Evolutionary conservation across 2,329 filamentous ascomycete genomes (phyloP).

Genomic region (Colletotrichum musicola): DNA sequence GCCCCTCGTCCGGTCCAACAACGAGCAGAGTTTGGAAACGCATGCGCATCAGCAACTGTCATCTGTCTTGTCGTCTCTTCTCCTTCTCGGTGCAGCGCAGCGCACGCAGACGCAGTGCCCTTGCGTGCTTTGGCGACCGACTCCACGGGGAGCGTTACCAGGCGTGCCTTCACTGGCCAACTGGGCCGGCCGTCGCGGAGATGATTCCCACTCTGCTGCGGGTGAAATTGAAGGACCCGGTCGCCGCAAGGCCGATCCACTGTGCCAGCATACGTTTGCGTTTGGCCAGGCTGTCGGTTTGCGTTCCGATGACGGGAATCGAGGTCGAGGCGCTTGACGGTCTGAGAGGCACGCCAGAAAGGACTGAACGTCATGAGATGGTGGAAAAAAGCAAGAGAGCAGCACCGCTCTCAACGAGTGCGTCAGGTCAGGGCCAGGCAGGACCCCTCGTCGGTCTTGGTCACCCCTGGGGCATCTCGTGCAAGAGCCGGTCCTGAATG

Average conservation of each 20-base stretch:
- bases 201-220: slow-evolving; percentile 29
- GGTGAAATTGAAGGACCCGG: slow-evolving; percentile 35
- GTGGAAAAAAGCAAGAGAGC: slow-evolving; percentile 17
- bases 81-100: background rate
- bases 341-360: background rate
- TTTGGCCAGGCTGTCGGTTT: slow-evolving; percentile 28
- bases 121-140: background rate
- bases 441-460: background rate
- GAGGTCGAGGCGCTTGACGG: background rate
- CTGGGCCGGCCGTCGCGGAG: slow-evolving; percentile 26
- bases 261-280: slow-evolving; percentile 6
- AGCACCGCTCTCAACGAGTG: slow-evolving; percentile 5
- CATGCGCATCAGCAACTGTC: slow-evolving; percentile 12
- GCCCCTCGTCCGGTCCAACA: background rate
- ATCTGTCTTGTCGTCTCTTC: slow-evolving; percentile 21
- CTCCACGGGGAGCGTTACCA: background rate
- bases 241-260: slow-evolving; percentile 28
- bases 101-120: no score
- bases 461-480: background rate
- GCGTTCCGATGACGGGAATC: slow-evolving; percentile 32
- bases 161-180: background rate
- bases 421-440: slow-evolving; percentile 11
- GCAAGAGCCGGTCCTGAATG: slow-evolving; percentile 24
- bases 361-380: slow-evolving; percentile 26
- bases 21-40: slow-evolving; percentile 32